Evolutionary conservation across 2,329 filamentous ascomycete species (phyloP).

Genomic region (Didymella pinodella): DNA sequence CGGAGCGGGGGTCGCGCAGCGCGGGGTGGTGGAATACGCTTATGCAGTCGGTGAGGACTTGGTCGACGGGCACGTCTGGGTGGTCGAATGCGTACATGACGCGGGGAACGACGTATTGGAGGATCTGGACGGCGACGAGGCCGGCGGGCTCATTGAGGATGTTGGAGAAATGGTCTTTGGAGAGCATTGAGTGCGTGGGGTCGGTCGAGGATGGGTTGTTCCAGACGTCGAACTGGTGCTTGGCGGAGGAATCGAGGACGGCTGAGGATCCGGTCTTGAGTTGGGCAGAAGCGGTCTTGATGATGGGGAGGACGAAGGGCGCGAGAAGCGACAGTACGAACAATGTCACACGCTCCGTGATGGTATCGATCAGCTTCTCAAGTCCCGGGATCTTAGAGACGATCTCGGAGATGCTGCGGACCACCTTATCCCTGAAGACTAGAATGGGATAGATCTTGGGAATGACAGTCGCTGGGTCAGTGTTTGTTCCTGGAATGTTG

Average conservation of each 20-base stretch:
- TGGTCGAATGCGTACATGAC: conserved; percentile 95
- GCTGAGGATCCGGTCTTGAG: conserved; percentile 86
- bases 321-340: conserved; percentile 91
- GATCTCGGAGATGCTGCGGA: conserved; percentile 82
- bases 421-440: conserved; percentile 91
- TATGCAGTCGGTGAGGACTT: conserved; percentile 82
- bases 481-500: conserved; percentile 77
- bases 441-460: conserved; percentile 91
- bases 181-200: conserved; percentile 61
- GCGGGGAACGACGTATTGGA: conserved; percentile 87
- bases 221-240: conserved; percentile 61
- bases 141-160: conserved; percentile 60
- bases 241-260: conserved; percentile 63
- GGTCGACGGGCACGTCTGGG: conserved; percentile 78
- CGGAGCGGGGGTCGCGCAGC: conserved; percentile 74
- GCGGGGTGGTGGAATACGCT: conserved; percentile 91
- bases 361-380: conserved; percentile 88
- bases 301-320: conserved; percentile 91
- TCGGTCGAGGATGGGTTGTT: conserved; percentile 57
- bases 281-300: conserved; percentile 81
- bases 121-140: conserved; percentile 62
- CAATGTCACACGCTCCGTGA: conserved; percentile 89
- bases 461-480: conserved; percentile 66
- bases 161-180: conserved; percentile 62
- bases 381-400: conserved; percentile 93